Conservation (phyloP, 2,329 filamentous ascomycete genomes). For the Leptographium galeiforme region DNA sequence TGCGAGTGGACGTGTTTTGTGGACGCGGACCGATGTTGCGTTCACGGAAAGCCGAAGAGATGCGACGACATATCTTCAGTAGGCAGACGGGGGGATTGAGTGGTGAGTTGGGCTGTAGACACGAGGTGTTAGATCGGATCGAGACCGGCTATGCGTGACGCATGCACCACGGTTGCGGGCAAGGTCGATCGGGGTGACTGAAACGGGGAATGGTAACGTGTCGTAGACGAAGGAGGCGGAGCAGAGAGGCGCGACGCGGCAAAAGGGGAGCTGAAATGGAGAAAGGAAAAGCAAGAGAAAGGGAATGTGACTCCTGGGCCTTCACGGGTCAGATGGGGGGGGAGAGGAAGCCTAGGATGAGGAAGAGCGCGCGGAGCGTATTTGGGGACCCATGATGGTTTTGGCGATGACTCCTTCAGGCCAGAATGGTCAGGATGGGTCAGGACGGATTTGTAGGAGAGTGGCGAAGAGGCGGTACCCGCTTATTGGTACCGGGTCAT, state of each 20-base stretch:
- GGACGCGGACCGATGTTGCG: constrained; percentile 8
- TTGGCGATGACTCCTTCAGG: constrained; percentile 12
- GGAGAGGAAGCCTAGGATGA: constrained; percentile 3
- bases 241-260: not conserved
- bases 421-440: not conserved
- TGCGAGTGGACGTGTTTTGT: constrained; percentile 7
- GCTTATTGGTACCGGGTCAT: constrained; percentile 8
- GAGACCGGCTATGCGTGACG: not conserved
- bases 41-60: constrained; percentile 6
- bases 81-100: not conserved
- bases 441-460: not conserved
- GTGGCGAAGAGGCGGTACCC: constrained; percentile 8
- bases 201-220: not conserved
- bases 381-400: constrained; percentile 11
- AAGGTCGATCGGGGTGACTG: not conserved
- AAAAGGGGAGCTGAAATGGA: not conserved
- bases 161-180: not conserved
- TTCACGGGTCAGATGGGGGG: not conserved
- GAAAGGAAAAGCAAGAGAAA: not conserved
- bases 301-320: constrained; percentile 9
- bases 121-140: not conserved
- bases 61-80: not conserved
- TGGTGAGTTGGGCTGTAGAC: not conserved
- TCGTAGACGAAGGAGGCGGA: not conserved
- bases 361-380: constrained; percentile 7